Percentiles rank a stretch among this genome's conserved stretches.
phyloP scores from a whole-genome alignment of 371 early-diverging fungal species.

The Mucor lusitanicus region DNA sequence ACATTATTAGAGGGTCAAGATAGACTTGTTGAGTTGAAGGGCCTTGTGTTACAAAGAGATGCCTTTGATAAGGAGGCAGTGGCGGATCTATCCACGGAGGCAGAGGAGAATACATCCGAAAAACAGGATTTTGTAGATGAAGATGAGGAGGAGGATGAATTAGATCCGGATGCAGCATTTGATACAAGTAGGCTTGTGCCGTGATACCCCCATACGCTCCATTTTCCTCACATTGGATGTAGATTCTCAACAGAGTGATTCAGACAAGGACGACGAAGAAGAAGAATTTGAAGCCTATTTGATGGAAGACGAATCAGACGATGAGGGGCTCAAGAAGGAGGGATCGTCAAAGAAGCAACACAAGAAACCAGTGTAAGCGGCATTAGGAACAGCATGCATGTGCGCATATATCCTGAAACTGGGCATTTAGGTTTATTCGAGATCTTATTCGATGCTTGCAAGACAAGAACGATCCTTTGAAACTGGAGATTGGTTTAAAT shows the following conservation, averaged over 20 bases:
- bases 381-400: background rate
- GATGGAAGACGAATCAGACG: conserved; percentile 55
- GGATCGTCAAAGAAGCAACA: conserved; percentile 11
- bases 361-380: conserved; percentile 34
- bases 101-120: background rate
- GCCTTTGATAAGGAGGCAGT: background rate
- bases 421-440: conserved; percentile 33
- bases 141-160: conserved; percentile 28
- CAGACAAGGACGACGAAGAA: conserved; percentile 20
- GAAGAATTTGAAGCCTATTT: conserved; percentile 52
- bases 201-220: too few relatives aligned
- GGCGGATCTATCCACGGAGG: background rate
- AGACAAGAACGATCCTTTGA: conserved; percentile 43
- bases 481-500: conserved; percentile 42
- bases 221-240: background rate
- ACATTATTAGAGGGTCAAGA: conserved; percentile 31
- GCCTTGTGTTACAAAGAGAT: conserved; percentile 19
- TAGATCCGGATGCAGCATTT: conserved; percentile 39
- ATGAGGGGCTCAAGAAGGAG: conserved; percentile 25
- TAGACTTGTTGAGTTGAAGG: conserved; percentile 18
- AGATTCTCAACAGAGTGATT: background rate
- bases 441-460: conserved; percentile 42
- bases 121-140: background rate
- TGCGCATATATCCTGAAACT: background rate
- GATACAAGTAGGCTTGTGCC: background rate